These are phyloP conservation scores for Mucor piriformis DNA, from an alignment of 371 early-diverging fungal genomes.

Conservation along the genomic window DNA sequence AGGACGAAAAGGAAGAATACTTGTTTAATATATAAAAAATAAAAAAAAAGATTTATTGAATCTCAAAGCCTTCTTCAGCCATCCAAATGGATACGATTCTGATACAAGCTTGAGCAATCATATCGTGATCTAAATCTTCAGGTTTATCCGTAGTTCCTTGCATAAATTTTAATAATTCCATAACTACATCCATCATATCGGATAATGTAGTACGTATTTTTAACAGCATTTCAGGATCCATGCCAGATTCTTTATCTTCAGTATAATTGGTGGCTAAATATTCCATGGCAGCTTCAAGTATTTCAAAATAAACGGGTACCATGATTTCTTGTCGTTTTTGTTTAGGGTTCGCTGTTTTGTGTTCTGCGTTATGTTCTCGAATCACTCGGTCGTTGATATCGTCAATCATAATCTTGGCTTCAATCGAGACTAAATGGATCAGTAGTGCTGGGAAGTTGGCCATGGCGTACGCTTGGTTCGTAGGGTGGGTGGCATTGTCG, in stretches of 20 bases:
- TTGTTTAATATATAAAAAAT: not conserved
- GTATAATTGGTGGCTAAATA: constrained; percentile 28
- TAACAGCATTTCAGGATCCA: constrained; percentile 47
- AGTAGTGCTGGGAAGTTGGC: constrained; percentile 50
- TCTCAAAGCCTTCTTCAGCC: constrained; percentile 51
- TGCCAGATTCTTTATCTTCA: constrained; percentile 19
- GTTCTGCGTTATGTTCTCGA: constrained; percentile 25
- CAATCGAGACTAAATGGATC: constrained; percentile 52
- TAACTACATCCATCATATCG: constrained; percentile 48
- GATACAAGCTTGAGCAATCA: constrained; percentile 49
- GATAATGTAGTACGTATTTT: constrained; percentile 45
- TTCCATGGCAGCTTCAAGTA: constrained; percentile 49
- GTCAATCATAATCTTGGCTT: constrained; percentile 56
- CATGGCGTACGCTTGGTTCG: constrained; percentile 18
- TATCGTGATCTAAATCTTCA: constrained; percentile 33
- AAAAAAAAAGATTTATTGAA: constrained; percentile 15
- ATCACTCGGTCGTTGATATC: constrained; percentile 40
- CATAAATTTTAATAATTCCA: constrained; percentile 41
- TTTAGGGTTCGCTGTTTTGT: constrained; percentile 11
- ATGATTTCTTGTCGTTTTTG: constrained; percentile 41
- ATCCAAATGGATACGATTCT: constrained; percentile 46
- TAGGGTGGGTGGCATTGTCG: constrained; percentile 4
- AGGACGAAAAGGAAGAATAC: not conserved
- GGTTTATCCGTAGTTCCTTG: constrained; percentile 28
- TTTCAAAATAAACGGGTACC: constrained; percentile 50